Evolutionary conservation across 2,329 filamentous ascomycete genomes (phyloP).

Genomic region (Zymoseptoria pseudotritici): DNA sequence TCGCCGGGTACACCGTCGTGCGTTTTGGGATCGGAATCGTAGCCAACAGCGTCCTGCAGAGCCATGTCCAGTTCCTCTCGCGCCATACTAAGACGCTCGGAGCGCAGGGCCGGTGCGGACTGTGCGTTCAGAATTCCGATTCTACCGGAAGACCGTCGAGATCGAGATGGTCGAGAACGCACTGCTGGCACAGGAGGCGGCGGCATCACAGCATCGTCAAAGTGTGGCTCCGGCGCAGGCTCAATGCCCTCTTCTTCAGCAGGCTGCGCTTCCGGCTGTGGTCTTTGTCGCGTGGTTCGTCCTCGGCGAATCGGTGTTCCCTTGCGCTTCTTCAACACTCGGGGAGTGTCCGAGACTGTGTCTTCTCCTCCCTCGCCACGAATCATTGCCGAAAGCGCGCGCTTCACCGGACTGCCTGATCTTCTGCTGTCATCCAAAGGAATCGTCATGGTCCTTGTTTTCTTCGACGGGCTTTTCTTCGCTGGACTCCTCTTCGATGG

Average conservation of each 20-base stretch:
- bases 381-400: background rate
- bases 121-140: slow-evolving; percentile 10
- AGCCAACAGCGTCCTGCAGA: slow-evolving; percentile 24
- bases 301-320: slow-evolving; percentile 20
- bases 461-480: slow-evolving; percentile 9
- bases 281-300: slow-evolving; percentile 1
- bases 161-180: background rate
- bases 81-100: slow-evolving; percentile 22
- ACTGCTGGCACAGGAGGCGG: slow-evolving; percentile 5
- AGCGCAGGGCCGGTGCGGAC: slow-evolving; percentile 12
- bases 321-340: slow-evolving; percentile 21
- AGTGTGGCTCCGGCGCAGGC: background rate
- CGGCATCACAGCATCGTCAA: background rate
- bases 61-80: slow-evolving; percentile 26
- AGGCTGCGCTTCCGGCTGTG: background rate
- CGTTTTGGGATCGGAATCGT: slow-evolving; percentile 6
- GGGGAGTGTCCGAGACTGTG: slow-evolving; percentile 6
- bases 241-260: background rate
- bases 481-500: slow-evolving; percentile 17
- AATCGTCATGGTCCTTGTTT: background rate
- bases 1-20: slow-evolving; percentile 29
- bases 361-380: slow-evolving; percentile 1
- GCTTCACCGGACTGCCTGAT: slow-evolving; percentile 5
- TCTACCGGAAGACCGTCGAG: slow-evolving; percentile 10
- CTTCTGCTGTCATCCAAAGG: background rate